phyloP scores from a whole-genome alignment of 192 early-diverging fungal genomes.

The Coemansia sp. region DNA sequence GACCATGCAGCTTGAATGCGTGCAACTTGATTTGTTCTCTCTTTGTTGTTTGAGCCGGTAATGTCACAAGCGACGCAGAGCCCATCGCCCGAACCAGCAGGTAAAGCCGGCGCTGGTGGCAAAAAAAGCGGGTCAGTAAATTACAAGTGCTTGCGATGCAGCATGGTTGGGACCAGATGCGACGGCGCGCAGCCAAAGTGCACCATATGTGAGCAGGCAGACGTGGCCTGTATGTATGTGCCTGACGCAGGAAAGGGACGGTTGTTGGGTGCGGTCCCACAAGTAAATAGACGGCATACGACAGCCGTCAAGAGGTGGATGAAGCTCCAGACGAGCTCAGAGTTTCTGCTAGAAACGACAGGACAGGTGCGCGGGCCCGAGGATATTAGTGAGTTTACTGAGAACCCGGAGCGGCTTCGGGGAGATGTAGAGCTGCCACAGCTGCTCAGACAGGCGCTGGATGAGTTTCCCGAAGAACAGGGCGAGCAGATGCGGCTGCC shows the following conservation, averaged over 20 bases:
- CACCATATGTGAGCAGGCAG: conserved; percentile 8
- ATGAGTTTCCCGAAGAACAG: conserved; percentile 7
- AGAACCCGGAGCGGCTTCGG: conserved; percentile 13
- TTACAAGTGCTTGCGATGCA: conserved; percentile 32
- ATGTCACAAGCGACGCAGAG: background rate
- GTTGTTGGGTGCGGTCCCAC: conserved; percentile 16
- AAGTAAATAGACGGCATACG: background rate
- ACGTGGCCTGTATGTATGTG: conserved; percentile 15
- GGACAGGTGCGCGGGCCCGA: conserved; percentile 13
- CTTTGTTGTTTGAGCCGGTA: too few species aligned
- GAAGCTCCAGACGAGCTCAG: conserved; percentile 5
- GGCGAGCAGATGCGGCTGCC: conserved; percentile 25
- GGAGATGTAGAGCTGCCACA: background rate
- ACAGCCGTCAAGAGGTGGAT: conserved; percentile 9
- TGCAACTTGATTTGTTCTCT: too few species aligned
- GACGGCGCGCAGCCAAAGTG: conserved; percentile 8
- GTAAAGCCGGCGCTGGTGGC: background rate
- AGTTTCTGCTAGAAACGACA: conserved; percentile 25
- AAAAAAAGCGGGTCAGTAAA: background rate
- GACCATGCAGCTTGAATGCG: too few species aligned
- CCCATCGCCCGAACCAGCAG: background rate
- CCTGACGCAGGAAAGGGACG: conserved; percentile 12
- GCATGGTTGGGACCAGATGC: conserved; percentile 20
- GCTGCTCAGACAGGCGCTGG: conserved; percentile 4
- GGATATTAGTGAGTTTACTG: conserved; percentile 5